These are phyloP conservation scores for Solanum tarijense DNA, from an alignment of 257 asterid genomes.

Conservation along the genomic window DNA sequence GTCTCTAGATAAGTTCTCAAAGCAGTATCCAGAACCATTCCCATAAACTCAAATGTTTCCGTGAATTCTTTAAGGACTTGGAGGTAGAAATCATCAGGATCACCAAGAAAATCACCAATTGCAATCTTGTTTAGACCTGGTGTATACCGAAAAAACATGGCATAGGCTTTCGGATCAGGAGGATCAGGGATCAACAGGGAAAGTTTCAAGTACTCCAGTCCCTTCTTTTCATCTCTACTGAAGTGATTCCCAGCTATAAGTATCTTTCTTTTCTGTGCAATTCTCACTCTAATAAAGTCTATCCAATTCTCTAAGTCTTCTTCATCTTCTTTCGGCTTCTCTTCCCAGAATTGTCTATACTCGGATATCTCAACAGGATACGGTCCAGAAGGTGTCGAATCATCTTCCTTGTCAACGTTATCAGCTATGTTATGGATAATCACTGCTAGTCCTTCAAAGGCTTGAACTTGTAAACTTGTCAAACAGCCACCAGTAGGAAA, in stretches of 20 bases:
- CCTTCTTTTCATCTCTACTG: conserved; percentile 69
- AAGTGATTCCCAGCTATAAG: conserved; percentile 74
- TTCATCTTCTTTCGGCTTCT: conserved; percentile 31
- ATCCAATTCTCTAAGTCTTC: conserved; percentile 51
- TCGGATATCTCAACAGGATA: conserved; percentile 60
- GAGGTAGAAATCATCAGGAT: conserved; percentile 64
- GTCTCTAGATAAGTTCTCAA: conserved; percentile 65
- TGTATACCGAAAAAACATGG: conserved; percentile 55
- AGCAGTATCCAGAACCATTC: conserved; percentile 63
- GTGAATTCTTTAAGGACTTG: conserved; percentile 78
- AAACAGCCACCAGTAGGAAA: conserved; percentile 49
- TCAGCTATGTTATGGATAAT: conserved; percentile 81
- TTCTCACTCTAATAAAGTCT: conserved; percentile 48
- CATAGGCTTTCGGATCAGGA: conserved; percentile 71
- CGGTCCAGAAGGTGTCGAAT: conserved; percentile 46
- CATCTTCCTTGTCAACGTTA: conserved; percentile 63
- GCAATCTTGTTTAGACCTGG: conserved; percentile 58
- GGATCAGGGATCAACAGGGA: conserved; percentile 52
- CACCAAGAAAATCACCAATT: conserved; percentile 84
- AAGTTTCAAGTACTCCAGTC: conserved; percentile 60
- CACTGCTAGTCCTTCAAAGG: conserved; percentile 67
- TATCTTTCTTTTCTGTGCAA: conserved; percentile 70
- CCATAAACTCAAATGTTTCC: conserved; percentile 57
- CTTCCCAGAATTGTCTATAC: conserved; percentile 82
- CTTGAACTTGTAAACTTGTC: conserved; percentile 68